Base-by-base conservation (phyloP, 2,329 filamentous ascomycete species). In the Claviceps purpurea region DNA sequence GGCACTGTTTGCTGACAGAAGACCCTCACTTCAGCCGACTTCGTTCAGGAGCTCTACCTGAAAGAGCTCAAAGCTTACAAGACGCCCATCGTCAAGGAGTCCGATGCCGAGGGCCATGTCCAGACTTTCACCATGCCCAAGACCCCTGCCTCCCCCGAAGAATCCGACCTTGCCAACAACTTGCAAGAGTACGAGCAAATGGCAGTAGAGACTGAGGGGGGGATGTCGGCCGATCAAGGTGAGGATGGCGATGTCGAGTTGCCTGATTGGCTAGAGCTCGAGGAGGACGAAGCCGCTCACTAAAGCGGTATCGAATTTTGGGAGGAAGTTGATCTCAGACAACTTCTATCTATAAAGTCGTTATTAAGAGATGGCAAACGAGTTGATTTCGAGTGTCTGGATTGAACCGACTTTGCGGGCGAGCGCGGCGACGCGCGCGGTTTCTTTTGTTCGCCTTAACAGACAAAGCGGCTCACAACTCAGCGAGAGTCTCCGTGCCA, bases 31-130 rank as follows among this genome's bases (percentile, higher is more conserved):
- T 8, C 67, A 97, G 93, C 88, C 82, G 93, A 98, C 72, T 82
- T 95, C 65, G 88, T 98, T 64, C 93, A 97, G 75, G 91, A 97
- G 70, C 81, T 98, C 67, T 98, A 98, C 79, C 83, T 98, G 63
- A 86, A 85, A 71, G 90, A 97, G 74, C 83, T 98, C 68, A 93
- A 91, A 76, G 81, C 82, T 73, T 97, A 95, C 85, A 97, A 97
- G 81, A 76, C 84, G 58, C 76, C 87, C 53, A 76, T 82, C 60
- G 69, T 91, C 74, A 95, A 96, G 79, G 78, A 89, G 58, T 81
- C 81, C 64, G 93, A 97, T 67, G 77, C 90, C 67, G 85, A 91
- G 62, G 90, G 88, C 68, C 86, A 95, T 63, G 93, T 97, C 63
- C 87, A 93, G 70, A 87, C 82, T 70, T 98, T 97, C 78, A 67